phyloP scores from a whole-genome alignment of 2,329 filamentous ascomycete genomes.

The Alternaria panax region DNA sequence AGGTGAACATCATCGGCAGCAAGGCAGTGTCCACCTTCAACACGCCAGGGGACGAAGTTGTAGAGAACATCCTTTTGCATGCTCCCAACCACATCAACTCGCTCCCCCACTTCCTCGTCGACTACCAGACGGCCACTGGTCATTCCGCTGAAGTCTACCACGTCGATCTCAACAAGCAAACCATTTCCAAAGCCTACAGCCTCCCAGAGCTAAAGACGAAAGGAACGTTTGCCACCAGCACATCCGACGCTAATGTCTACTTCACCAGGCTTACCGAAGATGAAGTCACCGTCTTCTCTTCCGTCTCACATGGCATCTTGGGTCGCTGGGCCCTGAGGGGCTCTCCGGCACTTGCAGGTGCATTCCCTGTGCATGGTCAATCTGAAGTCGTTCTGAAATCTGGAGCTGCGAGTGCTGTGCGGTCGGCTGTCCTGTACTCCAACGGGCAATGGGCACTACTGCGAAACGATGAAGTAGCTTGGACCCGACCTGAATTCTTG shows the following conservation, averaged over 20 bases:
- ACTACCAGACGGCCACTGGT: constrained; percentile 72
- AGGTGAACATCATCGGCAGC: constrained; percentile 71
- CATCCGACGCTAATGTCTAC: constrained; percentile 80
- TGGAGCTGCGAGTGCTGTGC: constrained; percentile 73
- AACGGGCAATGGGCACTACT: constrained; percentile 82
- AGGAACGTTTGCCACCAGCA: constrained; percentile 81
- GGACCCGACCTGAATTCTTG: constrained; percentile 83
- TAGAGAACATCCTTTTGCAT: constrained; percentile 69
- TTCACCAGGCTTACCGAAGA: constrained; percentile 82
- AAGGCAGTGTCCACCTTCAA: constrained; percentile 55
- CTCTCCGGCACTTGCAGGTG: constrained; percentile 39
- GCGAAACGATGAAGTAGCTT: constrained; percentile 80
- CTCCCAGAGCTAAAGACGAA: constrained; percentile 73
- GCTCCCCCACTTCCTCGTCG: constrained; percentile 82
- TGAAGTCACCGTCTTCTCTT: constrained; percentile 77
- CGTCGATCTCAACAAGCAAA: constrained; percentile 73
- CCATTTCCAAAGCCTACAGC: constrained; percentile 78
- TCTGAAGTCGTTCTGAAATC: constrained; percentile 83
- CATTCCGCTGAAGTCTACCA: constrained; percentile 90
- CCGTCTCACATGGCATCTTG: constrained; percentile 76
- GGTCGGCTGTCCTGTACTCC: constrained; percentile 72
- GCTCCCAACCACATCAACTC: constrained; percentile 76
- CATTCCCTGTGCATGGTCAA: constrained; percentile 68
- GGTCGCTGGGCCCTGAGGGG: constrained; percentile 72
- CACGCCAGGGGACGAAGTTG: constrained; percentile 49